Evolutionary conservation across 202 grass and related monocot species (phyloP).

Genomic region (Zoysia matrella): DNA sequence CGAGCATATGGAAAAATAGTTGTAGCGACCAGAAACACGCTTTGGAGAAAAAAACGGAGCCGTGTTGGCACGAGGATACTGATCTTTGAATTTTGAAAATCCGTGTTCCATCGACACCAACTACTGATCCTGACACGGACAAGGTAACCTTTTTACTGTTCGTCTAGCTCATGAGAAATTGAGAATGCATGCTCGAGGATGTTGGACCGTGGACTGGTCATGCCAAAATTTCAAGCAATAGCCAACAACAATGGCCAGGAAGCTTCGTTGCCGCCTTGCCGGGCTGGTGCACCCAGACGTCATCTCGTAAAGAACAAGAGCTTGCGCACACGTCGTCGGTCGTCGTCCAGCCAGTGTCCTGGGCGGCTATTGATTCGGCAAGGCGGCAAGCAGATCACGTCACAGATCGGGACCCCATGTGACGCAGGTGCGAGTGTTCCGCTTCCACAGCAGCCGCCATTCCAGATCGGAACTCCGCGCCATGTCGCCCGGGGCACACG

Average conservation of each 20-base stretch:
- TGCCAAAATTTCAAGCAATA: background rate
- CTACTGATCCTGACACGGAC: no score
- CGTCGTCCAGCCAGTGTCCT: background rate
- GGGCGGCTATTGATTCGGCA: background rate
- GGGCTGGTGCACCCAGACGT: background rate
- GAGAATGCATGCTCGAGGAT: no score
- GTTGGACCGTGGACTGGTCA: no score
- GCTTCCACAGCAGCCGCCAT: background rate
- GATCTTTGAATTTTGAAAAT: no score
- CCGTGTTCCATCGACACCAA: no score
- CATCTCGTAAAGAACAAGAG: background rate
- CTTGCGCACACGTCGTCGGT: background rate
- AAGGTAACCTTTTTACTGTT: no score
- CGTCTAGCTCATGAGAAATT: no score
- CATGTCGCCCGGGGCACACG: background rate
- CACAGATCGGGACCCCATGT: background rate
- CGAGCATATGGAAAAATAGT: background rate
- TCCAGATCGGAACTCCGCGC: background rate
- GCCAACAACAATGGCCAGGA: background rate
- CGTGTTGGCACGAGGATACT: no score
- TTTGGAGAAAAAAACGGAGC: no score
- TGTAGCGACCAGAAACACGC: no score
- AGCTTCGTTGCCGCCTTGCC: conserved; percentile 3
- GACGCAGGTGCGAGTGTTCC: conserved; percentile 15
- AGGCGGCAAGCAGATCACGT: background rate